A percentile compares a stretch with the other conserved stretches of the same genome.
Evolutionary conservation across 2,329 filamentous ascomycete genomes (phyloP).

Genomic region (Aspergillus tamarii): DNA sequence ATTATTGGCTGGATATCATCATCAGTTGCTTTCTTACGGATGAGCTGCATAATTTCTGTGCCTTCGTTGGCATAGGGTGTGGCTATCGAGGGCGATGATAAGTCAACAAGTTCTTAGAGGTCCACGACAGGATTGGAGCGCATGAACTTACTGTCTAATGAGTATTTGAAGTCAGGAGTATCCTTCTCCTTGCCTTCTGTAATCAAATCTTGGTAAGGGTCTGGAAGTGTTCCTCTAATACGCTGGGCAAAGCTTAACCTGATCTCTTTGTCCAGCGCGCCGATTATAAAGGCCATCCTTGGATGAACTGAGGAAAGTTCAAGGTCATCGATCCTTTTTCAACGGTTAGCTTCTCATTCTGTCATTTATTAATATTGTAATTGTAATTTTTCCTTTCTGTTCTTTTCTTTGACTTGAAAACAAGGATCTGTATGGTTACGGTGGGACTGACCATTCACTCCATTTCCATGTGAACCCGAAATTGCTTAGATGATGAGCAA

Average conservation of each 20-base stretch:
- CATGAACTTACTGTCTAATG: conserved; percentile 65
- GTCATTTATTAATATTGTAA: too few relatives aligned
- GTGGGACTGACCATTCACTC: conserved; percentile 76
- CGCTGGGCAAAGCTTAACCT: conserved; percentile 93
- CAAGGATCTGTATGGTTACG: background rate
- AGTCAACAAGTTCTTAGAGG: background rate
- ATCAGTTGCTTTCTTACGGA: conserved; percentile 82
- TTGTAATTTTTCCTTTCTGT: background rate
- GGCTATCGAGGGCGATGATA: conserved; percentile 48
- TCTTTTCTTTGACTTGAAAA: background rate
- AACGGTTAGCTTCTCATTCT: conserved; percentile 20
- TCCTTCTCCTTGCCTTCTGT: conserved; percentile 89
- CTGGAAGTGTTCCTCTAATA: conserved; percentile 89
- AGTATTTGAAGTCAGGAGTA: conserved; percentile 93
- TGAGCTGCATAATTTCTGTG: conserved; percentile 75
- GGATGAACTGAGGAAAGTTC: conserved; percentile 76
- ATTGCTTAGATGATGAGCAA: conserved; percentile 95
- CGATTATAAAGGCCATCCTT: conserved; percentile 89
- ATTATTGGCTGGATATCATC: conserved; percentile 85
- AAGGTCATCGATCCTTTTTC: conserved; percentile 73
- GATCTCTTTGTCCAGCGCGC: conserved; percentile 94
- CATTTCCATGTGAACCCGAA: conserved; percentile 99
- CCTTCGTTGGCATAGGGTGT: conserved; percentile 83
- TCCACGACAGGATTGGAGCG: background rate
- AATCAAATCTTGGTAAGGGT: conserved; percentile 79